Evolutionary conservation across 768 basidiomycete species (phyloP), one percentile per base, ranked within the genome.

Genomic region (Suillus variegatus): DNA sequence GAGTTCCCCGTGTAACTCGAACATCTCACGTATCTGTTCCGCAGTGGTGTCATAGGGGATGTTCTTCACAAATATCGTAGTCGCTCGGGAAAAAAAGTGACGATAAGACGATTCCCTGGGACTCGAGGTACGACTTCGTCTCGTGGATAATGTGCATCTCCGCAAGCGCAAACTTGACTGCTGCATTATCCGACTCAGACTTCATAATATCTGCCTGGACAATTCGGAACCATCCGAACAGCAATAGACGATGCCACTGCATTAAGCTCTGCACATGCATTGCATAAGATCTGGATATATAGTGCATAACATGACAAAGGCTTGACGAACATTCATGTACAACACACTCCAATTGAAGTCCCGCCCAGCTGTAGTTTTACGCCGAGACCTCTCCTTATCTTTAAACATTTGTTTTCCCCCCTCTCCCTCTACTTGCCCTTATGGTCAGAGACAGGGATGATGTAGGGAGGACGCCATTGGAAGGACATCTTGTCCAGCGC

Each of bases 91-190:
- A 4, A 82, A 28, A 80, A 68, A 92, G 89, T 0, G 87, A 81
- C 2, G 85, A 82, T 1, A 92, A 76, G n/a, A 87, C 73, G 64
- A 92, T 87, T 20, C 91, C 90, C 64, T 91, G 87, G 3, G 85
- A 82, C 73, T 95, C 93, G 22, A 98, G 86, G 76, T 93, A 97
- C 0, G 88, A 78, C 73, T 97, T 97, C 1, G 95, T 99, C 76
- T 98, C 96, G 65, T 92, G 87, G 64, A 99, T 95, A 76, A 99
- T 88, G 70, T 95, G 93, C 20, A 97, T 97, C 77, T 99, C 97
- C 0, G 97, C 97, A 49, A 99, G 82, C 0, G 97, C 97, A 44
- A 98, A 88, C 75, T 96, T 97, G 64, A 98, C 94, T 4, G 96
- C 95, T 0, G 92, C 87, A 67, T 89, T 89, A 44, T 86, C 86